Percentiles rank a stretch among this genome's conserved stretches.
phyloP scores from a whole-genome alignment of 2,329 filamentous ascomycete genomes.

The Metarhizium guizhouense region DNA sequence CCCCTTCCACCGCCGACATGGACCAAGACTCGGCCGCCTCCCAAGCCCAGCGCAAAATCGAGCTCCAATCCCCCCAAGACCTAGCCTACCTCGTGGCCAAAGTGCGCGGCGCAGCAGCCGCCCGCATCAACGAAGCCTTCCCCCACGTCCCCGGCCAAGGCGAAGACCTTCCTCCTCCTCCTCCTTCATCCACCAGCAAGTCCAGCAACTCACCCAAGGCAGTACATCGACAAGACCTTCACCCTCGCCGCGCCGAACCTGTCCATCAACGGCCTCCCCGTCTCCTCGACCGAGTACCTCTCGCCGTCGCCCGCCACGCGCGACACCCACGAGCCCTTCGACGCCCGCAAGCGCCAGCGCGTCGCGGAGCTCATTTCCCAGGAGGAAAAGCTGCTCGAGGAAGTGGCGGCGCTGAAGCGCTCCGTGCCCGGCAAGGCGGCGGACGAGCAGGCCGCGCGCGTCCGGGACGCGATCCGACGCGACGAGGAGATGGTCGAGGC shows the following conservation, averaged over 20 bases:
- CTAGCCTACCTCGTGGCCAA: conserved; percentile 61
- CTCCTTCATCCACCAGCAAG: background rate
- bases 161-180: conserved; percentile 29
- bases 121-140: conserved; percentile 59
- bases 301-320: conserved; percentile 22
- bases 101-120: conserved; percentile 57
- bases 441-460: conserved; percentile 29
- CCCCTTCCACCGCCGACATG: conserved; percentile 15
- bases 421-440: conserved; percentile 39
- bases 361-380: conserved; percentile 52
- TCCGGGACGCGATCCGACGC: conserved; percentile 29
- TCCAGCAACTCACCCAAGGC: background rate
- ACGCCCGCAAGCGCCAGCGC: conserved; percentile 47
- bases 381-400: conserved; percentile 55
- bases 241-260: conserved; percentile 49
- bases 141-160: conserved; percentile 48
- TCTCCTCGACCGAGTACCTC: conserved; percentile 28
- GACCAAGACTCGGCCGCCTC: conserved; percentile 24
- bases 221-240: conserved; percentile 57
- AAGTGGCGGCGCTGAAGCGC: conserved; percentile 53
- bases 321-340: conserved; percentile 50
- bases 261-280: conserved; percentile 51
- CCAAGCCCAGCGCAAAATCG: conserved; percentile 60
- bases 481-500: conserved; percentile 37
- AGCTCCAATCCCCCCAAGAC: conserved; percentile 69